Evolutionary conservation across 2,329 filamentous ascomycete genomes (phyloP), one percentile per base, ranked within the genome.

Genomic region (Monilinia fructigena): DNA sequence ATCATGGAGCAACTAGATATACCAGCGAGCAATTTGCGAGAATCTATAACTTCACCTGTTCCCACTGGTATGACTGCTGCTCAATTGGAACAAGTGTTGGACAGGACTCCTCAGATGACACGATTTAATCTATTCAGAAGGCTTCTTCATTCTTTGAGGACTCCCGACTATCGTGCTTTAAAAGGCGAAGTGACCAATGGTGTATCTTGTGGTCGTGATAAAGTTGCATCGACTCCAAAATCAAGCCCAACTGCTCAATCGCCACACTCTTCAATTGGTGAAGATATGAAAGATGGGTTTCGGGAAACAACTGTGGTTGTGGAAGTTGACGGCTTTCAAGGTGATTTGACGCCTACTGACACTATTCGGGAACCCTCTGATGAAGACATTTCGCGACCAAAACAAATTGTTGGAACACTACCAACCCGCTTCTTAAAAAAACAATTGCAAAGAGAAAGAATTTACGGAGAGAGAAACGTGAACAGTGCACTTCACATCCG

Each of bases 1-100:
- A 35, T 31, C 12, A 60, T 60, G 58, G 58, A 35, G 45, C 58
- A 61, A 40, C 45, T 18, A 38, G 31, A 50, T 12, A 40, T 42
- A 26, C 58, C 58, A 38, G 31, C 45, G 47, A 61, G 58, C 45
- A 47, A 23, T 50, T 61, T 10, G 28, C 45, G 16, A 50, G 38
- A 61, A 2, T 23, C n/a, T 10, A 40, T 40, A 28, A 14, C 45
- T 61, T 50, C 58, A 26, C 45, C 58, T 50, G 23, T 61, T 20
- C 20, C 58, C 4, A 45, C 45, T 1, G 58, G 45, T 50, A 61
- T 61, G 45, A 38, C 31, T 35, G 5, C 31, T 18, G 45, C 45
- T 61, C 31, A 61, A 38, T 26, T 61, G 16, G 45, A 50, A 20
- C 28, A n/a, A 52, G 45, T 31, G n/a, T 50, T 50, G 20, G 20